Evolutionary conservation across 2,329 filamentous ascomycete species (phyloP).

Genomic region (Xylariaceae sp.): DNA sequence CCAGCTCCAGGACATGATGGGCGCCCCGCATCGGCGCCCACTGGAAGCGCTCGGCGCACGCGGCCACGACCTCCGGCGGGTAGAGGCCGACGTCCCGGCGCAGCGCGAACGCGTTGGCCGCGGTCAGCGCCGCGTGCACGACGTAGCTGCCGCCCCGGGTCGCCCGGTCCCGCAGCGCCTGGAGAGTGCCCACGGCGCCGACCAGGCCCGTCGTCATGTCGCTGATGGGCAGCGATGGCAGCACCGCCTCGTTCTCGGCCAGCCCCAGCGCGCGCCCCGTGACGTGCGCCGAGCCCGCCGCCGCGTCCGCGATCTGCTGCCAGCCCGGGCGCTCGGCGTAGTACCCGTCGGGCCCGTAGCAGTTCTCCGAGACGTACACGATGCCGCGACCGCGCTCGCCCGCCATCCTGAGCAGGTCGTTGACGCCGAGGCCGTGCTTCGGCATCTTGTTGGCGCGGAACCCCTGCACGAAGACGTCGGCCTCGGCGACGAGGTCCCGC

Average conservation of each 20-base stretch:
- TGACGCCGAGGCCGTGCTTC: conserved; percentile 31
- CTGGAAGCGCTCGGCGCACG: conserved; percentile 20
- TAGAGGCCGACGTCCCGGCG: conserved; percentile 28
- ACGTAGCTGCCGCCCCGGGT: conserved; percentile 13
- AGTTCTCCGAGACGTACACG: conserved; percentile 46
- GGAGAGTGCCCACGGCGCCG: conserved; percentile 27
- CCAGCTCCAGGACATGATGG: conserved; percentile 23
- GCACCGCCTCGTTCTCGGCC: conserved; percentile 22
- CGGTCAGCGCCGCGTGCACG: conserved; percentile 20
- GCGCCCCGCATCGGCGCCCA: conserved; percentile 22
- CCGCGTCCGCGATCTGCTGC: conserved; percentile 41
- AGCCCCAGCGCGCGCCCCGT: conserved; percentile 25
- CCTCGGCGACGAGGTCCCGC: conserved; percentile 38
- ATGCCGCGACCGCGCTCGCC: conserved; percentile 35
- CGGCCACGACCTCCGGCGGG: conserved; percentile 15
- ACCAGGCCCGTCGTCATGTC: conserved; percentile 33
- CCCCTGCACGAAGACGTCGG: conserved; percentile 51
- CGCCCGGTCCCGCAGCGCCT: conserved; percentile 27
- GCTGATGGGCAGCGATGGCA: conserved; percentile 28
- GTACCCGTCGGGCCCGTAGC: conserved; percentile 44
- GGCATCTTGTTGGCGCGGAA: conserved; percentile 43
- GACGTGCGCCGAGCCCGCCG: conserved; percentile 29
- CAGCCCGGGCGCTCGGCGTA: conserved; percentile 43
- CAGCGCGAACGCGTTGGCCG: conserved; percentile 21
- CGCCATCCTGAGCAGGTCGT: conserved; percentile 34